Base-by-base conservation (phyloP, 176 grass and related monocot genomes). In the Saccharum spontaneum region DNA sequence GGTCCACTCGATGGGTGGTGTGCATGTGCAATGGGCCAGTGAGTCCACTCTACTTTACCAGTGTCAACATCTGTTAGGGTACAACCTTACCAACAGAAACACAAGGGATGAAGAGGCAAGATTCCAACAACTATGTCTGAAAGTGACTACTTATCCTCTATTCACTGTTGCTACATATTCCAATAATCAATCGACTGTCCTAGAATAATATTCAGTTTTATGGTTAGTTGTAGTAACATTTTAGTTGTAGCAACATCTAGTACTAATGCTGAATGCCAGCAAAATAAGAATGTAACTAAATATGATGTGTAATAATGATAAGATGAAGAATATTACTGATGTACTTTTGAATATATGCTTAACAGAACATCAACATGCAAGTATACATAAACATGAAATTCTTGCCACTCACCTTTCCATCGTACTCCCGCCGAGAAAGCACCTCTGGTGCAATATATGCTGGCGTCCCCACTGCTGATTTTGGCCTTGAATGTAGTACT, bases 391-490 rank as follows among this genome's bases (percentile, higher is more conserved):
- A 80, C 10, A 46, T 41, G 13, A 68, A 61, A 44, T 76, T 80
- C 49, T 87, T 80, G 48, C 54, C 39, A 82, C 75, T 79, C 41
- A 96, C 91, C 94, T 93, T 96, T 70, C 94, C 91, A 45, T 93
- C 94, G 46, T 96, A 96, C 54, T 96, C 94, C 8, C 69, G 77
- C 71, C 86, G 91, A 67, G 81, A 67, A 67, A 96, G 89, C 66
- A 93, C 86, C 69, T 96, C 94, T 3, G 94, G 94, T 30, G 94
- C 94, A 83, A 96, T 96, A 69, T 96, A 96, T 39, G 91, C 94
- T 7, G 91, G 94, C 4, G 91, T 96, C 36, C 94, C 94, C 36
- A 96, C 94, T 45, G 94, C 92, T 76, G 94, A 93, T 85, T 96
- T 96, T 24, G 94, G 94, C 89, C 91, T 93, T 83, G 94, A 96